Percentiles rank a stretch among this genome's conserved stretches.
Conservation (phyloP, 148 eudicot genomes). For the Euryodendron excelsum region DNA sequence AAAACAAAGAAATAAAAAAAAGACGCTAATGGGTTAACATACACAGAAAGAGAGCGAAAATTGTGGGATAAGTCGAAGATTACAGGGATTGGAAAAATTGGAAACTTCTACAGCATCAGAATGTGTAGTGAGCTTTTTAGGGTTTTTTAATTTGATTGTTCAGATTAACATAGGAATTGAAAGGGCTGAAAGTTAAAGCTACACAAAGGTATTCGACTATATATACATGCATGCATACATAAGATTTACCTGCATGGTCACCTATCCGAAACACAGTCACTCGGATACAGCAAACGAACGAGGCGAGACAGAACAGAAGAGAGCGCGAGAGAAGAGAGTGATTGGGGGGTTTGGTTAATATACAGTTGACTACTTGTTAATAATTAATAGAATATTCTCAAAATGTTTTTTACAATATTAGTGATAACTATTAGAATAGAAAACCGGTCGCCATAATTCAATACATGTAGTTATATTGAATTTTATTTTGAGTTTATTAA, state of each 20-base stretch:
- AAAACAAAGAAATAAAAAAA: too few relatives aligned
- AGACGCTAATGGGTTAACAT: too few relatives aligned
- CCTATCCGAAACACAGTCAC: not conserved
- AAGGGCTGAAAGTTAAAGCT: not conserved
- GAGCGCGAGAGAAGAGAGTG: not conserved
- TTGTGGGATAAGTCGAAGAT: not conserved
- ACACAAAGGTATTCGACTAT: not conserved
- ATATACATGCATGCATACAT: not conserved
- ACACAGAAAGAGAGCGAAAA: too few relatives aligned
- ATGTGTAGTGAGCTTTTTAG: too few relatives aligned
- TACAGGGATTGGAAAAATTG: not conserved
- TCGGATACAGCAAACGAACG: not conserved
- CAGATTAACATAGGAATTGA: not conserved
- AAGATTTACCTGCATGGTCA: conserved; percentile 27
- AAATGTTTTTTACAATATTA: too few relatives aligned
- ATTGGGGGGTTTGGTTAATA: too few relatives aligned
- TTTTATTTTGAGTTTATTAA: too few relatives aligned
- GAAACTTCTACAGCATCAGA: not conserved
- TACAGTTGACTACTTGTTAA: too few relatives aligned
- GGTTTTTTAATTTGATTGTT: not conserved
- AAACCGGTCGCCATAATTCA: too few relatives aligned
- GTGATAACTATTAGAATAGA: too few relatives aligned
- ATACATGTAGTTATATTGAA: too few relatives aligned
- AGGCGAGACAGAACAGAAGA: not conserved
- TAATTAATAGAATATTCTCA: too few relatives aligned